phyloP scores from a whole-genome alignment of 148 eudicot species.

The Linanthus parryae region DNA sequence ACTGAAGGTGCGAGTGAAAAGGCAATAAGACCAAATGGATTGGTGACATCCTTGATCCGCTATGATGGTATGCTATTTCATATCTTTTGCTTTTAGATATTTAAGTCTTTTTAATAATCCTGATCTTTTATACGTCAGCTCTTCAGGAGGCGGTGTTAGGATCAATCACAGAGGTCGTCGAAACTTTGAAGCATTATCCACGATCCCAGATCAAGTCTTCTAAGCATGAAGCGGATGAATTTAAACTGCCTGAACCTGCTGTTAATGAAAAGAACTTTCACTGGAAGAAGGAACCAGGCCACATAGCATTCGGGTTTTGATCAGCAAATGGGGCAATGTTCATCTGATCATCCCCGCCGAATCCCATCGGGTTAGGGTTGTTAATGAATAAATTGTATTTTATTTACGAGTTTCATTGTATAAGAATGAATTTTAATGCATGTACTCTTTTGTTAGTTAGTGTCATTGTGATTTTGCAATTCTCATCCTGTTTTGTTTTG shows the following conservation, averaged over 20 bases:
- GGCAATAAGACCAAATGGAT: conserved; percentile 85
- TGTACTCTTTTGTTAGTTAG: no score
- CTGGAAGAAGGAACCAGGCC: conserved; percentile 27
- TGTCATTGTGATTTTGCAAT: no score
- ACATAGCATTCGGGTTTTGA: conserved; percentile 13
- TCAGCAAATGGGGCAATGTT: conserved; percentile 15
- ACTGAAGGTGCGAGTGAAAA: conserved; percentile 88
- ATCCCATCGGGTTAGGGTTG: conserved; percentile 18
- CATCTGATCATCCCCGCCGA: conserved; percentile 22
- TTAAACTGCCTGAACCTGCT: conserved; percentile 42
- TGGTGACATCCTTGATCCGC: conserved; percentile 84
- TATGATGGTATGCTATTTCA: conserved; percentile 64
- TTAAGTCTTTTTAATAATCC: conserved; percentile 5
- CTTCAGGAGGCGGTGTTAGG: conserved; percentile 93
- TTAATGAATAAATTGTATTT: no score
- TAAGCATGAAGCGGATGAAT: conserved; percentile 35
- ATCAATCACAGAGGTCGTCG: conserved; percentile 89
- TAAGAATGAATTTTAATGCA: no score
- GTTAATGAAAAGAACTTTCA: conserved; percentile 27
- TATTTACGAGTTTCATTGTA: no score
- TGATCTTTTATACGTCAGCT: conserved; percentile 40
- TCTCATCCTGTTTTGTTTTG: no score
- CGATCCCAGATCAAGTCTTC: conserved; percentile 39
- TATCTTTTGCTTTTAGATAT: not conserved
- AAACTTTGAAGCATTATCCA: conserved; percentile 81